Evolutionary conservation across 1,139 yeast species (phyloP).

Genomic region (Pichia sp.): DNA sequence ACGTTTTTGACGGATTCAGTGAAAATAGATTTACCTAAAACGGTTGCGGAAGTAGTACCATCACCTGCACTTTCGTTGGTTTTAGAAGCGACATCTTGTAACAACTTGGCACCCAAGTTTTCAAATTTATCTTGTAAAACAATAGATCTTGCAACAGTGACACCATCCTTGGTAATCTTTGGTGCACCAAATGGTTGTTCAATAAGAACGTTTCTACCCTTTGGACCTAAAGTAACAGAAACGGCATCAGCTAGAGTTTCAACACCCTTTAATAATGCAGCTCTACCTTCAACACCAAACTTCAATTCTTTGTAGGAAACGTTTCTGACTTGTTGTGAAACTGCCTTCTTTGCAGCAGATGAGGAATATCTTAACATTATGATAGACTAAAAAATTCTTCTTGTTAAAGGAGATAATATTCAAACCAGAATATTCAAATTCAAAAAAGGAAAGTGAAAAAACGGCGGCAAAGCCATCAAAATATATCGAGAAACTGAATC

Average conservation of each 20-base stretch:
- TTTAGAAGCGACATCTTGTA: constrained; percentile 97
- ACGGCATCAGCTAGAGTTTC: constrained; percentile 97
- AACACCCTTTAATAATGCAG: constrained; percentile 91
- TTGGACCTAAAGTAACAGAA: constrained; percentile 94
- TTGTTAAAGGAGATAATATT: too few relatives aligned
- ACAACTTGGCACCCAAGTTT: constrained; percentile 91
- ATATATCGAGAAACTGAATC: too few relatives aligned
- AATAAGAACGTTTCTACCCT: constrained; percentile 95
- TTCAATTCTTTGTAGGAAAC: constrained; percentile 90
- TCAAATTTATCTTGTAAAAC: constrained; percentile 88
- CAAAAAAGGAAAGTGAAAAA: too few relatives aligned
- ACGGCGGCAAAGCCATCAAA: too few relatives aligned
- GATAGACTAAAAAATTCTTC: not conserved
- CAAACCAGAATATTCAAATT: too few relatives aligned
- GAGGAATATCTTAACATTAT: not conserved
- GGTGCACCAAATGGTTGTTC: constrained; percentile 98
- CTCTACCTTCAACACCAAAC: constrained; percentile 98
- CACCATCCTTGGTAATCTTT: constrained; percentile 99
- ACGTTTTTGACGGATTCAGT: constrained; percentile 97
- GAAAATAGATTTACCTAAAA: constrained; percentile 93
- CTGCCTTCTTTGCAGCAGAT: not conserved
- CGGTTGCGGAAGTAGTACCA: constrained; percentile 98
- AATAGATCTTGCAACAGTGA: constrained; percentile 90
- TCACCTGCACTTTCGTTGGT: constrained; percentile 99
- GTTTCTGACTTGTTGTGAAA: constrained; percentile 37